Conservation (phyloP, 306 rosid genomes). For the Trichosanthes truncata region DNA sequence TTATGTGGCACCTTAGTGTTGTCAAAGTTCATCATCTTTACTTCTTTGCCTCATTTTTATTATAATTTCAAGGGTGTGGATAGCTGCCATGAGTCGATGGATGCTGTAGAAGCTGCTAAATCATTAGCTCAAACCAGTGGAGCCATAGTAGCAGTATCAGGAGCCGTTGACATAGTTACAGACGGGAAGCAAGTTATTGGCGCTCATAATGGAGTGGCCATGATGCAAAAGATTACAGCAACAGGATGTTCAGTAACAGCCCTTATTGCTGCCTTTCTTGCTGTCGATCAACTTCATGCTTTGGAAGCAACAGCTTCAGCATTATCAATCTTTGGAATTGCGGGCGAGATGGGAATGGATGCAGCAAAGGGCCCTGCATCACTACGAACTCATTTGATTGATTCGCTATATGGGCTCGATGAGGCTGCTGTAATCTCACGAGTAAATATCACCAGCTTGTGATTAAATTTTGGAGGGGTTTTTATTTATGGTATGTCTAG, state of each 20-base stretch:
- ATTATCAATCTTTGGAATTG: slow-evolving; percentile 58
- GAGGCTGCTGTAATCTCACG: slow-evolving; percentile 55
- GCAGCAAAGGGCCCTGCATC: slow-evolving; percentile 80
- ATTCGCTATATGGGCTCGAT: slow-evolving; percentile 67
- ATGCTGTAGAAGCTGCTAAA: slow-evolving; percentile 77
- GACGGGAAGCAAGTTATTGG: slow-evolving; percentile 71
- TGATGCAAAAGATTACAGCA: slow-evolving; percentile 88
- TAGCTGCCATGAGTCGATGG: slow-evolving; percentile 61
- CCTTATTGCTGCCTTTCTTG: slow-evolving; percentile 72
- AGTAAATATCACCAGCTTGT: slow-evolving; percentile 43
- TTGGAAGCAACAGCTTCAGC: slow-evolving; percentile 65
- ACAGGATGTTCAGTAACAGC: slow-evolving; percentile 90
- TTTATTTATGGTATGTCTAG: background rate
- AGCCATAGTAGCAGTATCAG: slow-evolving; percentile 73
- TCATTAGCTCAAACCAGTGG: slow-evolving; percentile 57
- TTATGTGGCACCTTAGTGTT: background rate
- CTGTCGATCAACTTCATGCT: slow-evolving; percentile 53
- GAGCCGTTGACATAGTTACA: slow-evolving; percentile 72
- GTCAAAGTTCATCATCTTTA: slow-evolving; percentile 3
- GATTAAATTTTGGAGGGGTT: background rate
- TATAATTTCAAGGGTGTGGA: slow-evolving; percentile 55
- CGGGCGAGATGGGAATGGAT: slow-evolving; percentile 75
- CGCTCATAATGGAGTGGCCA: slow-evolving; percentile 73
- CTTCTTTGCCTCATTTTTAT: slow-evolving; percentile 7
- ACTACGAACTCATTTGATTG: slow-evolving; percentile 69